Base-by-base conservation (phyloP, 306 rosid species). In the Dryas alaskensis region DNA sequence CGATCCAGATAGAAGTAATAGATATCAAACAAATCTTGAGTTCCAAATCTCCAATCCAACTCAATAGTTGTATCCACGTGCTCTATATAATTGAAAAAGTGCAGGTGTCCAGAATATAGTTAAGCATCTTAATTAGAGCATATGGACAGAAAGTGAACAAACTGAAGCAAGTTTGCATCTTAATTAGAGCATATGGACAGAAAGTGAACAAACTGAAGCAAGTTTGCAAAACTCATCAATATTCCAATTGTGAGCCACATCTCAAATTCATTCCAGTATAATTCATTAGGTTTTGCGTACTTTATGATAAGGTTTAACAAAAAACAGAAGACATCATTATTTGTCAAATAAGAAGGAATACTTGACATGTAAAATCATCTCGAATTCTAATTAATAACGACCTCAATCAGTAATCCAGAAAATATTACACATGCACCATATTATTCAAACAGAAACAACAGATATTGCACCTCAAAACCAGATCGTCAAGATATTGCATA, bases 401-500 rank as follows among this genome's bases (percentile, higher is more conserved):
- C 25, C 65, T 31, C 17, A 60, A 57, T 57, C 60, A 55, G 43
- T 4, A 31, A 25, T 31, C 64, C 5, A 45, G 22, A 65, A 39
- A 43, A 7, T 7, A 65, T 8, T 65, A 65, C 49, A 54, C 16
- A 39, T 27, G 9, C 8, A 51, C 25, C 60, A 19, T 55, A 19
- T 55, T 7, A 11, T 25, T 7, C 22, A 42, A 72, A 60, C n/a
- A 10, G 47, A 51, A 40, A 39, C 13, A 52, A 11, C 73, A 79
- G 58, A 55, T 55, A 17, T 19, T 55, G 39, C 19, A 55, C 37
- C 60, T 6, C 8, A 3, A 31, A 5, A 54, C 13, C 46, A 60
- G 74, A 80, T 65, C 62, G 62, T 27, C 22, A 40, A 77, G 60
- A 66, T 53, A 78, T 64, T 51, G 5, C 70, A 53, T 82, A 94